A percentile compares a stretch with the other conserved stretches of the same genome.
Evolutionary conservation across 257 asterid genomes (phyloP).

Genomic region (Apocynum venetum): DNA sequence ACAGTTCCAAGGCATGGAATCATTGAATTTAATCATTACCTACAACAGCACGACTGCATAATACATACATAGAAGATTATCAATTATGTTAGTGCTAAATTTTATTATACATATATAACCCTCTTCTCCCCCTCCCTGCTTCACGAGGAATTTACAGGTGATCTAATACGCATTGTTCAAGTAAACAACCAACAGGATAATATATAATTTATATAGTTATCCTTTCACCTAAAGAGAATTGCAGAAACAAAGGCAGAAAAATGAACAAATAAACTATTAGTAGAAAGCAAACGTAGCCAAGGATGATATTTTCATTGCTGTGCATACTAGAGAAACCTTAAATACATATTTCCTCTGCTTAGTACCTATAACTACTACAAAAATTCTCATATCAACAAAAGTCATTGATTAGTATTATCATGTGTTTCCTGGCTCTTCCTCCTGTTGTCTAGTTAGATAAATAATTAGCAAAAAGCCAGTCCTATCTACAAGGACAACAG

Average conservation of each 20-base stretch:
- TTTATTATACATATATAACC: neutral
- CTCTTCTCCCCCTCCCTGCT: neutral
- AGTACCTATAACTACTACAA: constrained; percentile 1
- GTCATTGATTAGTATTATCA: neutral
- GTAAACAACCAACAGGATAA: neutral
- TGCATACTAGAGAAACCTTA: constrained; percentile 4
- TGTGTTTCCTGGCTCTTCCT: neutral
- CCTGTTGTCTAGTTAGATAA: neutral
- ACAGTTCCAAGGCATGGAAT: neutral
- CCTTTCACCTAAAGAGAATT: neutral
- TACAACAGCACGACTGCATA: neutral
- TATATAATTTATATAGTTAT: neutral
- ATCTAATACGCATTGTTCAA: neutral
- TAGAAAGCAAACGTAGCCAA: neutral
- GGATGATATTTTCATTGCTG: neutral
- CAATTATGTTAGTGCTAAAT: neutral
- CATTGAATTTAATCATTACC: neutral
- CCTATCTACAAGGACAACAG: constrained; percentile 12
- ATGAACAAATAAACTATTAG: neutral
- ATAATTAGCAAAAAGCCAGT: neutral
- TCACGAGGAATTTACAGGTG: neutral
- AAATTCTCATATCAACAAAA: constrained; percentile 27
- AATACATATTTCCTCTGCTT: constrained; percentile 1
- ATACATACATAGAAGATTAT: neutral
- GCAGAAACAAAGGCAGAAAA: neutral